Base-by-base conservation (phyloP, 257 asterid species). In the Solanum tacnaense region DNA sequence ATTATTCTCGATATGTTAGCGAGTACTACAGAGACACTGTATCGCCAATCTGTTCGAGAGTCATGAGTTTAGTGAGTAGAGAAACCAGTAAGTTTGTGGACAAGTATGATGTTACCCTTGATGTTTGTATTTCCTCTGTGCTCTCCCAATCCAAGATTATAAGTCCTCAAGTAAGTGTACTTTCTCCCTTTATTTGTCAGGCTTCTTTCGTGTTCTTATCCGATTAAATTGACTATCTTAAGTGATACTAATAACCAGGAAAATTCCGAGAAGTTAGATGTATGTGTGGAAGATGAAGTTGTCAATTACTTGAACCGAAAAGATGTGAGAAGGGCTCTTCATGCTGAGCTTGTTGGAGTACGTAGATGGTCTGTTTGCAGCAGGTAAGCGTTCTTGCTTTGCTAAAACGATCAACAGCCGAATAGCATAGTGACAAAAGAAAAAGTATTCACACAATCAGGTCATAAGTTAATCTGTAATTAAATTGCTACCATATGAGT, bases 1-100 rank as follows among this genome's bases (percentile, higher is more conserved):
- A 94, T 89, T 93, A 93, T 86, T 94, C 98, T 2, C 92, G 92
- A 73, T 94, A 93, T 35, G 96, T 93, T 84, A 91, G 96, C 68
- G 95, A 92, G 84, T 92, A 90, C 88, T 93, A 92, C 49, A 90
- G 95, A 83, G 94, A 90, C 85, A 86, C 93, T 32, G 90, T 93
- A 65, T 92, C 94, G 1, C 91, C 91, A 67, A 34, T 89, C 86
- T 94, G 98, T 86, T 89, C 92, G 15, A 91, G 71, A 88, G 94
- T 91, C 41, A 93, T 92, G 94, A 90, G 91, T 86, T 91, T 90
- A 89, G 98, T 93, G 21, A 91, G 91, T 76, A 87, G 87, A 81
- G 98, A 94, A 89, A 94, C 94, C 81, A 93, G 96, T 78, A 90
- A 92, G 60, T 94, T 92, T 70, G 95, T 94, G 83, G 95, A 94